Base-by-base conservation (phyloP, 805 yeast genomes). In the Lipomyces mesembrius region DNA sequence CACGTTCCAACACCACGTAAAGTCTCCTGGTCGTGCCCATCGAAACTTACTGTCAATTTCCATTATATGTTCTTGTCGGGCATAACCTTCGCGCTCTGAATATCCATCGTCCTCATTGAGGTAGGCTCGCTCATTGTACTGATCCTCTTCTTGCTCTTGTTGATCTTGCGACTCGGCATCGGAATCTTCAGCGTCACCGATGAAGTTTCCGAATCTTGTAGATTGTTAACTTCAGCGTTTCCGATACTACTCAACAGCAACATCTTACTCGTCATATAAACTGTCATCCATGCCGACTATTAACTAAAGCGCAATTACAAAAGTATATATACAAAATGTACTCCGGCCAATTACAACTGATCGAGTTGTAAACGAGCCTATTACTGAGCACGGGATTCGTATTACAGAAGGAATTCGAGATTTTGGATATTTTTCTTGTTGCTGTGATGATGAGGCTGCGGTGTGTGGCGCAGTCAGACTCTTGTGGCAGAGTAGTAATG, bases 261-360 rank as follows among this genome's bases (percentile, higher is more conserved):
- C 8, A 2, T 74, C 82, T 57, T 72, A 83, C 83, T 92, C 97
- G 77, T 92, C 97, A 77, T 88, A 91, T 34, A 87, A 75, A 67
- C 87, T 90, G 27, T 87, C 89, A 73, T 85, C 90, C 74, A 78
- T 81, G 9, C 17, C 17, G 29, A 56, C 17, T 32, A 56, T 29
- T 32, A 54, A 11, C 22, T n/a, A n/a, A 29, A 29, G 32, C 49
- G 9, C 49, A 43, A 17, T 27, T 53, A 14, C 34, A 5, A 53
- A 14, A 25, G n/a, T 22, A 27, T 51, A 20, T 20, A 27, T 2
- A 51, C 54, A n/a, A 29, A 7, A 22, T 14, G 29, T 51, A 5
- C 29, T 37, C 39, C 9, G 49, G 22, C 8, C 22, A 17, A 22
- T 43, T 17, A 43, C 49, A 17, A 17, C 49, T 43, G 17, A 43